Base-by-base conservation (phyloP, 805 yeast species). In the Suhomyces emberorum region DNA sequence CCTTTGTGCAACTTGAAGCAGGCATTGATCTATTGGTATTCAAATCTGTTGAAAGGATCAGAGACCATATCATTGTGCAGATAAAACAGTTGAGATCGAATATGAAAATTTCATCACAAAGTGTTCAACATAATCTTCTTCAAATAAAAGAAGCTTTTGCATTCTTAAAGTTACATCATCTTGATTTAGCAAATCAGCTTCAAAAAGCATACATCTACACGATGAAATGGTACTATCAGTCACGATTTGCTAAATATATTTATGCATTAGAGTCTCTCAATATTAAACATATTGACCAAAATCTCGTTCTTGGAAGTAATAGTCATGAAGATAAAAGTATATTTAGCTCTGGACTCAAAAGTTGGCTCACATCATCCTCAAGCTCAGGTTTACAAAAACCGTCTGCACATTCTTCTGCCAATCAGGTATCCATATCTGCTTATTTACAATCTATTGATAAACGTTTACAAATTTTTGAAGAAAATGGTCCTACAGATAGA, bases 141-240 rank as follows among this genome's bases (percentile, higher is more conserved):
- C 67, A 70, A 28, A 79, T 80, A n/a, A 76, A 74, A 42, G 86
- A 81, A 34, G 69, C 78, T 1, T 84, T 63, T 47, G 61, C 62
- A 3, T 88, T 85, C 41, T 55, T 91, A 25, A 56, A 65, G 3
- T 50, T 60, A 4, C 74, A 77, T 33, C 76, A 83, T 39, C 69
- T 74, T 7, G 70, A 77, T 5, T 61, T 93, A 37, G 91, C 95
- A 0, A 55, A 64, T 11, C 93, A 87, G 51, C 69, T 93, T 26
- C 72, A 79, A 37, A 74, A 75, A 49, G 98, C 97, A 0, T 93
- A 93, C 56, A 64, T 81, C 14, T 80, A 79, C 51, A 91, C 98
- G 2, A 89, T 93, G 86, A 70, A 76, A 50, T 93, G 98, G 98
- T 93, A 91, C 63, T 93, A 93, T 57, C 70, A 74, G 39, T 74